Conservation (phyloP, 768 basidiomycete species). For the Boletus sp. region DNA sequence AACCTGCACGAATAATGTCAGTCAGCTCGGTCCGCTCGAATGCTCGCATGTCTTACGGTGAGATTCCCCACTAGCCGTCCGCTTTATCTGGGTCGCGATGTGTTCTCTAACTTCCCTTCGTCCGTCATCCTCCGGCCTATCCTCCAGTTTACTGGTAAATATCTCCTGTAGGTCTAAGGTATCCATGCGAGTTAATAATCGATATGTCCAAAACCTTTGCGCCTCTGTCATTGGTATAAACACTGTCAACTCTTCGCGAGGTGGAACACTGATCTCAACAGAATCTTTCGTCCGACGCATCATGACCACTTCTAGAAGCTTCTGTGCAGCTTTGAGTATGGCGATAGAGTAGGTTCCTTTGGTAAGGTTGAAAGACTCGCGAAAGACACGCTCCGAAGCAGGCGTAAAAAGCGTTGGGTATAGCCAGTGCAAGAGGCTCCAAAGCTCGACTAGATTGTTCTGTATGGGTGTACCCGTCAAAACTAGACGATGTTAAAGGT, state of each 20-base stretch:
- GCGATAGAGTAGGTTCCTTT: slow-evolving; percentile 50
- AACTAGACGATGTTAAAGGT: slow-evolving; percentile 35
- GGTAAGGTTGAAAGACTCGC: slow-evolving; percentile 51
- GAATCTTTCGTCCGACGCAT: slow-evolving; percentile 57
- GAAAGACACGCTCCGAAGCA: slow-evolving; percentile 47
- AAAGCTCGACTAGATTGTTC: slow-evolving; percentile 59
- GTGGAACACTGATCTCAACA: slow-evolving; percentile 51
- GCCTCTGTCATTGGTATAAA: slow-evolving; percentile 58
- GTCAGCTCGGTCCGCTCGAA: neutral
- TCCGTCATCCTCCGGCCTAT: slow-evolving; percentile 33
- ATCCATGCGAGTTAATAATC: slow-evolving; percentile 53
- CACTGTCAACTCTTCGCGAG: slow-evolving; percentile 55
- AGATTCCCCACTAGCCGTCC: slow-evolving; percentile 28
- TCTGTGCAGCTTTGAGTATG: slow-evolving; percentile 48
- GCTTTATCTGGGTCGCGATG: slow-evolving; percentile 39
- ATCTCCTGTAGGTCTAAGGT: slow-evolving; percentile 47
- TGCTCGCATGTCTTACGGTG: slow-evolving; percentile 23
- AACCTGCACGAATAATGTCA: slow-evolving; percentile 36
- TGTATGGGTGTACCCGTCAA: slow-evolving; percentile 76
- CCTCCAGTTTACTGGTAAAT: slow-evolving; percentile 37
- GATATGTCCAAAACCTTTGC: slow-evolving; percentile 62
- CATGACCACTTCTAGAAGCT: slow-evolving; percentile 53
- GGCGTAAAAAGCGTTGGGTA: slow-evolving; percentile 52
- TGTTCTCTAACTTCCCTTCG: slow-evolving; percentile 40
- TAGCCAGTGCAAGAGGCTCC: slow-evolving; percentile 55